phyloP scores from a whole-genome alignment of 805 yeast species.

The Candida xiaguanensis region DNA sequence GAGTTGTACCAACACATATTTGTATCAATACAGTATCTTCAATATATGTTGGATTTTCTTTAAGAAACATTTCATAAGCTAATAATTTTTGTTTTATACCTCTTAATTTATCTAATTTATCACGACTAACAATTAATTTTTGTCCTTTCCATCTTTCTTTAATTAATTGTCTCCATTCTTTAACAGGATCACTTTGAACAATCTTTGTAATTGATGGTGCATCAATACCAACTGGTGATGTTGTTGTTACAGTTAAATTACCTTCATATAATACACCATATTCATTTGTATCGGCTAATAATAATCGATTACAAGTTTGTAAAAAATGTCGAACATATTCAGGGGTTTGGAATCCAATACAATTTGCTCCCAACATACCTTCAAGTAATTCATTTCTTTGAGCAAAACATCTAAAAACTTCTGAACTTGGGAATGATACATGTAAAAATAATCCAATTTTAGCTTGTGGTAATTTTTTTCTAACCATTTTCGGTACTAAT shows the following conservation, averaged over 20 bases:
- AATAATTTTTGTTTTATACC: conserved; percentile 84
- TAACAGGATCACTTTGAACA: conserved; percentile 48
- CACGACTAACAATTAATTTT: conserved; percentile 77
- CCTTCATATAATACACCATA: conserved; percentile 60
- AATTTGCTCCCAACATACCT: conserved; percentile 88
- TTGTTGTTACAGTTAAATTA: conserved; percentile 50
- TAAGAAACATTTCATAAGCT: conserved; percentile 80
- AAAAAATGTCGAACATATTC: conserved; percentile 93
- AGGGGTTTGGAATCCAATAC: conserved; percentile 83
- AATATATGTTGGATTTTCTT: conserved; percentile 65
- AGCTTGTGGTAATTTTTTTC: conserved; percentile 73
- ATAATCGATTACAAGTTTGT: conserved; percentile 81
- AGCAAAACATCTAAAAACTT: conserved; percentile 91
- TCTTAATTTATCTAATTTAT: conserved; percentile 80
- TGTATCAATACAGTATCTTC: conserved; percentile 75
- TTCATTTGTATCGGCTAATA: conserved; percentile 77
- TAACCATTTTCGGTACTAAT: conserved; percentile 79
- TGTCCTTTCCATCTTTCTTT: conserved; percentile 75
- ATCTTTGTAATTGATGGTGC: conserved; percentile 50
- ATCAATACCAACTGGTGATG: conserved; percentile 79
- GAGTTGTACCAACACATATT: conserved; percentile 54
- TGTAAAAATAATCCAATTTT: conserved; percentile 90
- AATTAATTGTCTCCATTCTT: conserved; percentile 64
- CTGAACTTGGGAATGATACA: conserved; percentile 92
- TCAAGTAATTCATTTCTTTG: conserved; percentile 71